phyloP scores from a whole-genome alignment of 306 rosid species.

The Pyrus communis region DNA sequence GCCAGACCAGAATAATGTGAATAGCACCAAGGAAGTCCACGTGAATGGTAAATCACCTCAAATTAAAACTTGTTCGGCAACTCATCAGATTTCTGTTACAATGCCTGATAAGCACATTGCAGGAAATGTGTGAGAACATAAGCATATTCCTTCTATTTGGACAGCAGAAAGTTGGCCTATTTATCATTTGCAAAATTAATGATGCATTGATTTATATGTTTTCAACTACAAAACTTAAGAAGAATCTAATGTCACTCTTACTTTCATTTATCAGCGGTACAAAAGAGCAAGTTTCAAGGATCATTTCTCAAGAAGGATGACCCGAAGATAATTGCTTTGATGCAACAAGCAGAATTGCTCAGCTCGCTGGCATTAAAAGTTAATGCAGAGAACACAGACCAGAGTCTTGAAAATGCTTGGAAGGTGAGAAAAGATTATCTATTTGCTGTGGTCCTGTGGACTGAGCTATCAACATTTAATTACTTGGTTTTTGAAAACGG shows the following conservation, averaged over 20 bases:
- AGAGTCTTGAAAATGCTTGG: conserved; percentile 97
- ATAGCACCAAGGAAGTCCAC: conserved; percentile 32
- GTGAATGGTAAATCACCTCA: conserved; percentile 43
- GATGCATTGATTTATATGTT: conserved; percentile 2
- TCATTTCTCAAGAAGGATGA: conserved; percentile 85
- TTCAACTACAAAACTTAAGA: not conserved
- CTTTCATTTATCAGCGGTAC: conserved; percentile 35
- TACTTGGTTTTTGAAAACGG: not conserved
- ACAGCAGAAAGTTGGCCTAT: conserved; percentile 14
- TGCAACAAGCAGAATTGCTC: conserved; percentile 94
- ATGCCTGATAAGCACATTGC: conserved; percentile 4
- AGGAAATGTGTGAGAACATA: conserved; percentile 7
- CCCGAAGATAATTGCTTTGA: conserved; percentile 67
- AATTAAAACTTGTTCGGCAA: conserved; percentile 3
- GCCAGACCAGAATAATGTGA: conserved; percentile 40
- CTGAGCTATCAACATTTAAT: conserved; percentile 1
- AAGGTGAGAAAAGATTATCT: conserved; percentile 56
- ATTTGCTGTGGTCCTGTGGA: conserved; percentile 1
- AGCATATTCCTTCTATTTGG: not conserved
- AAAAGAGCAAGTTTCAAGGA: conserved; percentile 51
- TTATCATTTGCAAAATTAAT: not conserved
- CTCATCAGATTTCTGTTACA: conserved; percentile 9
- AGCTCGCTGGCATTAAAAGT: conserved; percentile 84
- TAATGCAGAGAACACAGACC: conserved; percentile 75
- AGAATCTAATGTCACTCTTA: conserved; percentile 15